These are phyloP conservation scores for Lipomyces yamadae DNA, from an alignment of 805 yeast species.

Conservation along the genomic window DNA sequence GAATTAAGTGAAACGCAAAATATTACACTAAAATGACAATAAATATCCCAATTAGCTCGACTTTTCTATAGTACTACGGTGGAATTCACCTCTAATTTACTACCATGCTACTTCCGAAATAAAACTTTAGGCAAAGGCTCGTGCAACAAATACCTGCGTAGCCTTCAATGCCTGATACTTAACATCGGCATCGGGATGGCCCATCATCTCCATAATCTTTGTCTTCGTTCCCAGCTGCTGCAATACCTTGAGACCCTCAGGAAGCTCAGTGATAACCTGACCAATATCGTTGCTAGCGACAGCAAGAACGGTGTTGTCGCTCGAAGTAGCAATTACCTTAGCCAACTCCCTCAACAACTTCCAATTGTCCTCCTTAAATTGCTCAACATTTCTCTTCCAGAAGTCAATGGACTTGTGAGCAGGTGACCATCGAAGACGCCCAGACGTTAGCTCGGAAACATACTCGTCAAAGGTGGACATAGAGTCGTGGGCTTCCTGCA, in stretches of 20 bases:
- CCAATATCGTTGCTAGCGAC: conserved; percentile 72
- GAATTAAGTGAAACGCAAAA: neutral
- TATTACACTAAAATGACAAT: neutral
- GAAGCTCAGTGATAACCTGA: conserved; percentile 62
- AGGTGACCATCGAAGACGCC: conserved; percentile 84
- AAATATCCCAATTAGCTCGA: neutral
- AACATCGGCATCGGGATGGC: conserved; percentile 79
- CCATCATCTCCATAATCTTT: conserved; percentile 82
- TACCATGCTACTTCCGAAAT: neutral
- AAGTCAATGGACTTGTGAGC: conserved; percentile 87
- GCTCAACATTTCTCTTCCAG: conserved; percentile 80
- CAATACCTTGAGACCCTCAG: conserved; percentile 63
- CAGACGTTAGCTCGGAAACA: conserved; percentile 78
- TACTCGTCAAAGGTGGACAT: conserved; percentile 94
- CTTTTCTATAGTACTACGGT: neutral
- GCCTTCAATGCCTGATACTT: conserved; percentile 94
- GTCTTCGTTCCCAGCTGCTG: conserved; percentile 68
- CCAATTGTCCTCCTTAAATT: conserved; percentile 80
- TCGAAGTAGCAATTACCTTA: conserved; percentile 43
- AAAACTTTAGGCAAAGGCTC: conserved; percentile 53
- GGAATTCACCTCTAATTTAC: neutral
- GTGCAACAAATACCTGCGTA: conserved; percentile 90
- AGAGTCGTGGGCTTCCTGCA: conserved; percentile 72
- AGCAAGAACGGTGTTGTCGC: conserved; percentile 51
- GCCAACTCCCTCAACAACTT: conserved; percentile 68